A percentile compares a stretch with the other conserved stretches of the same genome.
phyloP scores from a whole-genome alignment of 257 asterid genomes.

The Lycium ferocissimum region DNA sequence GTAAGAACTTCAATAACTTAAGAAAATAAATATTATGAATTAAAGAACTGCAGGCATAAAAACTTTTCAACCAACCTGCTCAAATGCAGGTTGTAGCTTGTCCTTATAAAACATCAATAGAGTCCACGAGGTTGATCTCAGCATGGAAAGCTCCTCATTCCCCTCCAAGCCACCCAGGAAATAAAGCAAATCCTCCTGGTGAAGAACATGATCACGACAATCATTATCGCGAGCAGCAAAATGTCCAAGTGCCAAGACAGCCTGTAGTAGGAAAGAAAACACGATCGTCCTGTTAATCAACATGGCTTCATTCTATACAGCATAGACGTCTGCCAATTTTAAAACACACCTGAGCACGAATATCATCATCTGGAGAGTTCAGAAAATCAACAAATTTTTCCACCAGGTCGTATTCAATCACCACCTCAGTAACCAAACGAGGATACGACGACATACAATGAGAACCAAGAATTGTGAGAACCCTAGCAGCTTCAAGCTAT shows the following conservation, averaged over 20 bases:
- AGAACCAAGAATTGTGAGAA: too few species aligned
- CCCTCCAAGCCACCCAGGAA: too few species aligned
- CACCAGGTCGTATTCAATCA: slow-evolving; percentile 79
- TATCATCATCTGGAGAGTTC: slow-evolving; percentile 83
- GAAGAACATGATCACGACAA: slow-evolving; percentile 39
- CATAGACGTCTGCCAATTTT: neutral
- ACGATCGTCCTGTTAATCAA: neutral
- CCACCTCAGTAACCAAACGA: slow-evolving; percentile 78
- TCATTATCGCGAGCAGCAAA: too few species aligned
- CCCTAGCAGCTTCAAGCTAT: too few species aligned
- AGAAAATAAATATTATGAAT: neutral
- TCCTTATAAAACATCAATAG: slow-evolving; percentile 93
- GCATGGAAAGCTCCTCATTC: too few species aligned
- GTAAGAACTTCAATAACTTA: neutral
- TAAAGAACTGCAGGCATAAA: neutral
- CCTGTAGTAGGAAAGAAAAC: slow-evolving; percentile 22
- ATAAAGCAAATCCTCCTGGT: too few species aligned
- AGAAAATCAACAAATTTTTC: slow-evolving; percentile 77
- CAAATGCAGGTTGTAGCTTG: slow-evolving; percentile 90
- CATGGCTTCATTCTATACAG: neutral
- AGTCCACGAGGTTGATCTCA: too few species aligned
- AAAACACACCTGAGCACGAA: slow-evolving; percentile 79
- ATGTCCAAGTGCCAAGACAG: too few species aligned
- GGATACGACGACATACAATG: slow-evolving; percentile 18
- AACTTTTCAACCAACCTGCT: slow-evolving; percentile 58